Evolutionary conservation across 495 filamentous ascomycete species (phyloP).

Genomic region (Talaromyces borbonicus): DNA sequence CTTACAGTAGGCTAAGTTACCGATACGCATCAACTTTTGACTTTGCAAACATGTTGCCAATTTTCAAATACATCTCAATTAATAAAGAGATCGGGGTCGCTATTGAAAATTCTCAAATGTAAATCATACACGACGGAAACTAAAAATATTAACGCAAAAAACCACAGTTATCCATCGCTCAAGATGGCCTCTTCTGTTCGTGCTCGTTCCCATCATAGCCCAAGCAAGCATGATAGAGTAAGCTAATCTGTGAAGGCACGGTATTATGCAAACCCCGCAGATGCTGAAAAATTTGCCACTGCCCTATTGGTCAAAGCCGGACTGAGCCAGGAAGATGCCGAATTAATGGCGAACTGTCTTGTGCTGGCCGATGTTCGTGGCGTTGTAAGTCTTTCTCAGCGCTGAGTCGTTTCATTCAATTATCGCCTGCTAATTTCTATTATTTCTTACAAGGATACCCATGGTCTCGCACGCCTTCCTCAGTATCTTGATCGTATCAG

Average conservation of each 20-base stretch:
- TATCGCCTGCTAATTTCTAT: neutral
- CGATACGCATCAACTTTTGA: too few relatives aligned
- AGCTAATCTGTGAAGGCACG: neutral
- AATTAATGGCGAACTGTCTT: constrained; percentile 4
- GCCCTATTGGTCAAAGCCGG: neutral
- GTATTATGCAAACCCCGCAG: neutral
- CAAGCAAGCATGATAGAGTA: neutral
- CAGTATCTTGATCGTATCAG: constrained; percentile 16
- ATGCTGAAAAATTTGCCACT: neutral
- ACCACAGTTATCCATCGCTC: neutral
- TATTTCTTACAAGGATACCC: constrained; percentile 13
- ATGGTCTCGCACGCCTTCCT: constrained; percentile 18
- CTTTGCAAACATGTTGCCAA: too few relatives aligned
- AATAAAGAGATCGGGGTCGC: neutral
- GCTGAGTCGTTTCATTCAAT: neutral
- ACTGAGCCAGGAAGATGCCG: neutral
- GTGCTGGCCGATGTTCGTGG: constrained; percentile 18
- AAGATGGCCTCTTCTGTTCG: neutral
- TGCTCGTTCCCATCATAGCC: neutral
- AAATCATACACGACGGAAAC: neutral
- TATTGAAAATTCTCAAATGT: neutral
- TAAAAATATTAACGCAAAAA: too few relatives aligned
- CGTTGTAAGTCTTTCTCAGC: neutral
- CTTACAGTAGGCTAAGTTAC: too few relatives aligned
- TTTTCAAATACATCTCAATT: neutral